A percentile compares a stretch with the other conserved stretches of the same genome.
phyloP scores from a whole-genome alignment of 2,329 filamentous ascomycete genomes.

The Aspergillus fumigatus region DNA sequence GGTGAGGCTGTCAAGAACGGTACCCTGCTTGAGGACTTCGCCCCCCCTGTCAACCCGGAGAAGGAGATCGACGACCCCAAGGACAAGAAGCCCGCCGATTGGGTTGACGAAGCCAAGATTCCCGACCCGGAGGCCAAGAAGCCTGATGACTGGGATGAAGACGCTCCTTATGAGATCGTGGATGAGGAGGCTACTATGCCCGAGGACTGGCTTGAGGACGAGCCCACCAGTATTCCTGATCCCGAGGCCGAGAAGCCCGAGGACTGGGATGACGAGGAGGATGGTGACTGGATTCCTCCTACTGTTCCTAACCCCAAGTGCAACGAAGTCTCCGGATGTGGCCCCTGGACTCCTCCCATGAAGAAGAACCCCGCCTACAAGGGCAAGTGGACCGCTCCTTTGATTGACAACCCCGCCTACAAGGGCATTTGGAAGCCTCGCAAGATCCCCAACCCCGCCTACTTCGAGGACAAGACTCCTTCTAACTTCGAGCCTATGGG shows the following conservation, averaged over 20 bases:
- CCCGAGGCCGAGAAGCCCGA: conserved; percentile 96
- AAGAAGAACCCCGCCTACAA: conserved; percentile 96
- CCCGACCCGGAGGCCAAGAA: conserved; percentile 89
- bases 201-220: conserved; percentile 92
- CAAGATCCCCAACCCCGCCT: conserved; percentile 96
- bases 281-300: conserved; percentile 92
- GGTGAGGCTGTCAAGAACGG: conserved; percentile 84
- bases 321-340: conserved; percentile 86
- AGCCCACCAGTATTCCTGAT: conserved; percentile 77
- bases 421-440: conserved; percentile 92
- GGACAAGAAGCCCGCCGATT: conserved; percentile 89
- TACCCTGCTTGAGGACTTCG: conserved; percentile 89
- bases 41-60: conserved; percentile 84
- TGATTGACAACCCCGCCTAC: conserved; percentile 96
- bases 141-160: conserved; percentile 98
- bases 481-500: conserved; percentile 98
- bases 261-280: conserved; percentile 99
- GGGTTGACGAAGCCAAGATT: conserved; percentile 92
- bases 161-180: conserved; percentile 91
- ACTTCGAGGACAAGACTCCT: conserved; percentile 94
- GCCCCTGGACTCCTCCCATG: conserved; percentile 84
- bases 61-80: conserved; percentile 93
- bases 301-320: conserved; percentile 95
- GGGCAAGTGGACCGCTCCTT: conserved; percentile 93
- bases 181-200: conserved; percentile 89